Percentiles rank a stretch among this genome's conserved stretches.
Evolutionary conservation across 163 green algal genomes (phyloP).

Genomic region (Coccomyxa subellipsoidea): DNA sequence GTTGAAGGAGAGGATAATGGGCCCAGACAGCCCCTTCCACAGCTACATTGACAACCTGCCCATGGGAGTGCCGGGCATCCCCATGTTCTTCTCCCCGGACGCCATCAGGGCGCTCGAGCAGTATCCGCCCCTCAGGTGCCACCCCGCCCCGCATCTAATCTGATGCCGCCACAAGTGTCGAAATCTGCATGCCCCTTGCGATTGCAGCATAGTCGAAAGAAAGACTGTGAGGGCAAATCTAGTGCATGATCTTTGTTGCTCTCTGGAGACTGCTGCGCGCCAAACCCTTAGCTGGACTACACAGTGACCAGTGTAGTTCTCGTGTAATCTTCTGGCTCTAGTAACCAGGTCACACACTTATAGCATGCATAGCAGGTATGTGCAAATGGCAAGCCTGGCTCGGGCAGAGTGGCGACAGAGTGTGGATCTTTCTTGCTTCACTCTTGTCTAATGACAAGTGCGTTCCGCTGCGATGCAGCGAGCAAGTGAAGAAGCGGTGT

Average conservation of each 20-base stretch:
- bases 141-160: no score
- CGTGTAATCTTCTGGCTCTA: no score
- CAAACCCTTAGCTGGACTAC: no score
- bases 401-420: no score
- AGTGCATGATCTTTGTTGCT: not conserved
- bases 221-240: not conserved
- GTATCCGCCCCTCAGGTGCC: conserved; percentile 65
- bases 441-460: no score
- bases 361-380: no score
- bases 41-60: conserved; percentile 75
- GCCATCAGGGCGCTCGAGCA: conserved; percentile 53
- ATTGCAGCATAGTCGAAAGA: not conserved
- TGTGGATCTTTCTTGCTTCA: no score
- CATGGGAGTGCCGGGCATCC: conserved; percentile 57
- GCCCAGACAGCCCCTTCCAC: conserved; percentile 38
- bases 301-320: no score
- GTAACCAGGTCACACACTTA: no score
- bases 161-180: not conserved
- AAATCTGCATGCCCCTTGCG: not conserved
- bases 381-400: no score
- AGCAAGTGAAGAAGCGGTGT: conserved; percentile 58
- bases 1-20: conserved; percentile 50
- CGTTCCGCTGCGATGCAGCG: not conserved
- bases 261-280: not conserved
- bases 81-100: conserved; percentile 71